A percentile compares a stretch with the other conserved stretches of the same genome.
phyloP scores from a whole-genome alignment of 2,329 filamentous ascomycete genomes.

The Aspergillus clavatus region DNA sequence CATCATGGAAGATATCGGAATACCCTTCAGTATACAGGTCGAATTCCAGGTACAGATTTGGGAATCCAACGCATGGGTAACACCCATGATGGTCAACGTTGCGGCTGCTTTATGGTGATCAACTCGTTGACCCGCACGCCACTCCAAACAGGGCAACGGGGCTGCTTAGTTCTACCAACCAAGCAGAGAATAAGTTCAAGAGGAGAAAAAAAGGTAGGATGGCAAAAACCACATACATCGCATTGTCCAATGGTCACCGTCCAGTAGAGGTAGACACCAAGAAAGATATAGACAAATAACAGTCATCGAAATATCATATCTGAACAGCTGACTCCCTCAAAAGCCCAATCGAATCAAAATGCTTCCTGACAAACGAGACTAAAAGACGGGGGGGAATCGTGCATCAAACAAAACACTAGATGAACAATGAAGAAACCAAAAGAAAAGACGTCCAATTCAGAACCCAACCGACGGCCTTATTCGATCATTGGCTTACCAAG shows the following conservation, averaged over 20 bases:
- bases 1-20: background rate
- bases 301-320: background rate
- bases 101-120: too few relatives aligned
- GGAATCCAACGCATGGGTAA: background rate
- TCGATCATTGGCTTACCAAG: constrained; percentile 11
- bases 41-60: background rate
- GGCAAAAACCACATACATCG: constrained; percentile 1
- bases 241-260: constrained; percentile 6
- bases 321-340: background rate
- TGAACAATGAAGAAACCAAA: constrained; percentile 5
- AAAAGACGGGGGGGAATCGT: constrained; percentile 13
- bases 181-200: too few relatives aligned
- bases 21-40: background rate
- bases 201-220: background rate
- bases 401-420: constrained; percentile 13
- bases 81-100: too few relatives aligned
- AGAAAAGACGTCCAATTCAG: constrained; percentile 3
- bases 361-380: background rate
- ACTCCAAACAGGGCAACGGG: too few relatives aligned
- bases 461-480: constrained; percentile 4
- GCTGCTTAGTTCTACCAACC: background rate
- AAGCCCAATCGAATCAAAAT: background rate
- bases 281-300: background rate
- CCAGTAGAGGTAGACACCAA: background rate
- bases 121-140: too few relatives aligned